A percentile compares a stretch with the other conserved stretches of the same genome.
These are phyloP conservation scores for Plasmodium chabaudi DNA, from an alignment of 169 alveolate genomes.

Conservation along the genomic window DNA sequence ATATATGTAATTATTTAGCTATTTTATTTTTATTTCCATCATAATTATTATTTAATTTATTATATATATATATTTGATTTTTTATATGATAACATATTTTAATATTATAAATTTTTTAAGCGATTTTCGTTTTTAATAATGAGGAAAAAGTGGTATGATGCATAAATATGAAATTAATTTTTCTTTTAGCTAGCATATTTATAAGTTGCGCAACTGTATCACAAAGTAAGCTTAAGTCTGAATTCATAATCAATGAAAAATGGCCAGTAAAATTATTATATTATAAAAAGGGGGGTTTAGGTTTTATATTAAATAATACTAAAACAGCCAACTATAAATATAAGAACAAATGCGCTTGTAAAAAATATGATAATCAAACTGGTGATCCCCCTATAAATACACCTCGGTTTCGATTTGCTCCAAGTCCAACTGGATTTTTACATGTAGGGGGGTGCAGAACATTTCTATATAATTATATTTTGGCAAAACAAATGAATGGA, in stretches of 20 bases:
- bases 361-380: conserved; percentile 10
- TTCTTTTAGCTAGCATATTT: conserved; percentile 29
- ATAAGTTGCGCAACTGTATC: not conserved
- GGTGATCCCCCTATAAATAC: not conserved
- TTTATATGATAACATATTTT: too few species aligned
- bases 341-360: conserved; percentile 15
- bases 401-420: conserved; percentile 79
- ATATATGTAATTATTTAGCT: too few species aligned
- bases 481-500: conserved; percentile 79
- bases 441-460: conserved; percentile 89
- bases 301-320: conserved; percentile 31
- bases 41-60: too few species aligned
- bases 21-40: too few species aligned
- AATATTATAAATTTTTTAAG: too few species aligned
- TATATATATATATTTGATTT: too few species aligned
- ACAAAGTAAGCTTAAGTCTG: conserved; percentile 10
- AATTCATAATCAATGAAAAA: not conserved
- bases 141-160: conserved; percentile 11
- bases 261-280: not conserved
- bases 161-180: conserved; percentile 39
- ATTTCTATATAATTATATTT: conserved; percentile 86
- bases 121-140: not conserved
- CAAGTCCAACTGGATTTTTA: conserved; percentile 87
- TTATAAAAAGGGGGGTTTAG: conserved; percentile 8
- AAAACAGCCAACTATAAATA: conserved; percentile 5